Evolutionary conservation across 148 eudicot genomes (phyloP).

Genomic region (Agrostemma githago): DNA sequence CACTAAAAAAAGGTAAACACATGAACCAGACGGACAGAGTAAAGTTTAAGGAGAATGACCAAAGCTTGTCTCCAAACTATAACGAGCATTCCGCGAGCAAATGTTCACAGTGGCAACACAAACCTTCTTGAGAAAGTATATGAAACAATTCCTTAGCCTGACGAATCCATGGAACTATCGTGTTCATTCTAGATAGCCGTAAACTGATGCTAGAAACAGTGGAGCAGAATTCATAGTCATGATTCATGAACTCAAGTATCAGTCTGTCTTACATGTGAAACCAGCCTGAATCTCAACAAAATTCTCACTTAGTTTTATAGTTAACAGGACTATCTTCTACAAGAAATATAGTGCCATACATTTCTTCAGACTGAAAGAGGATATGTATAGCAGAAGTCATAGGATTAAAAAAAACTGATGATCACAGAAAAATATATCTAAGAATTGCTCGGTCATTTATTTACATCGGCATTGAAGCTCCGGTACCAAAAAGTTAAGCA

Average conservation of each 20-base stretch:
- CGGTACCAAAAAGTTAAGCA: conserved; percentile 3
- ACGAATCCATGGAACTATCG: too few species aligned
- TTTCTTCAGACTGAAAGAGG: neutral
- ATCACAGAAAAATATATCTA: neutral
- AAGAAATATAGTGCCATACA: neutral
- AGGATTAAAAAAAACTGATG: neutral
- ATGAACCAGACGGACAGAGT: too few species aligned
- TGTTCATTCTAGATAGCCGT: neutral
- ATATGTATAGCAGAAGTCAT: neutral
- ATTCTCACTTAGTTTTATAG: neutral
- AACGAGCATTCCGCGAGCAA: too few species aligned
- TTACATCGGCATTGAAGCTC: conserved; percentile 10
- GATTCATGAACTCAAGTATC: neutral
- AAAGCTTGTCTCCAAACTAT: too few species aligned
- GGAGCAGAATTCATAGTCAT: neutral
- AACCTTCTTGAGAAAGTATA: too few species aligned
- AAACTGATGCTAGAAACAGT: too few species aligned
- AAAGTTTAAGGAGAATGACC: too few species aligned
- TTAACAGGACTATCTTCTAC: neutral
- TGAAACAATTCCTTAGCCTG: too few species aligned
- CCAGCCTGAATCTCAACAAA: neutral
- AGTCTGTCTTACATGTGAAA: neutral
- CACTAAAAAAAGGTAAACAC: too few species aligned
- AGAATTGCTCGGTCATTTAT: neutral
- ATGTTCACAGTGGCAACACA: too few species aligned